Conservation (phyloP, 192 early-diverging fungal species). For the Umbelopsis isabellina region DNA sequence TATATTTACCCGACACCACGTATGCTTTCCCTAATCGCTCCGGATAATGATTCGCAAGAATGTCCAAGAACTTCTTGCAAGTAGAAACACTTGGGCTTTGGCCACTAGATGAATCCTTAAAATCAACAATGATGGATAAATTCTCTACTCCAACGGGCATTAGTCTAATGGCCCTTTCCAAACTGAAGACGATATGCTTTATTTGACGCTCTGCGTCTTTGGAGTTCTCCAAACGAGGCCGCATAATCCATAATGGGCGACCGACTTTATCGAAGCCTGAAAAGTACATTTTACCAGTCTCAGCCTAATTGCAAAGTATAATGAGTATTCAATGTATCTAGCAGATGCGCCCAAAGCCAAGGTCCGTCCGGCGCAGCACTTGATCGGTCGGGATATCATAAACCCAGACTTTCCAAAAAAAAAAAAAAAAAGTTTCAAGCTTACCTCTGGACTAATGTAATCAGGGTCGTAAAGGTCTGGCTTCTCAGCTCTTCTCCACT, state of each 20-base stretch:
- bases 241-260: conserved; percentile 78
- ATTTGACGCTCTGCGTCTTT: conserved; percentile 74
- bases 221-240: conserved; percentile 80
- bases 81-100: conserved; percentile 72
- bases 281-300: conserved; percentile 83
- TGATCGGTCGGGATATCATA: conserved; percentile 13
- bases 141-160: conserved; percentile 80
- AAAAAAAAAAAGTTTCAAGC: not conserved
- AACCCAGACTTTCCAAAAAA: conserved; percentile 8
- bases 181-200: conserved; percentile 78
- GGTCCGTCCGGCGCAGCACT: not conserved
- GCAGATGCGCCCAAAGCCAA: not conserved
- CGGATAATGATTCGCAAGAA: conserved; percentile 88
- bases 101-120: conserved; percentile 66
- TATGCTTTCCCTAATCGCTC: conserved; percentile 76
- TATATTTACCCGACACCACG: conserved; percentile 65
- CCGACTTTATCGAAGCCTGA: conserved; percentile 82
- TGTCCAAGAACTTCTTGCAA: conserved; percentile 78
- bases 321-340: not conserved
- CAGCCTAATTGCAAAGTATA: conserved; percentile 39
- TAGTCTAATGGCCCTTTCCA: conserved; percentile 75
- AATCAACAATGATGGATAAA: conserved; percentile 83
- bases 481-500: conserved; percentile 76
- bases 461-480: conserved; percentile 73
- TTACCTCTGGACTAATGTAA: conserved; percentile 74